Base-by-base conservation (phyloP, 768 basidiomycete genomes). In the Trametes punicea region DNA sequence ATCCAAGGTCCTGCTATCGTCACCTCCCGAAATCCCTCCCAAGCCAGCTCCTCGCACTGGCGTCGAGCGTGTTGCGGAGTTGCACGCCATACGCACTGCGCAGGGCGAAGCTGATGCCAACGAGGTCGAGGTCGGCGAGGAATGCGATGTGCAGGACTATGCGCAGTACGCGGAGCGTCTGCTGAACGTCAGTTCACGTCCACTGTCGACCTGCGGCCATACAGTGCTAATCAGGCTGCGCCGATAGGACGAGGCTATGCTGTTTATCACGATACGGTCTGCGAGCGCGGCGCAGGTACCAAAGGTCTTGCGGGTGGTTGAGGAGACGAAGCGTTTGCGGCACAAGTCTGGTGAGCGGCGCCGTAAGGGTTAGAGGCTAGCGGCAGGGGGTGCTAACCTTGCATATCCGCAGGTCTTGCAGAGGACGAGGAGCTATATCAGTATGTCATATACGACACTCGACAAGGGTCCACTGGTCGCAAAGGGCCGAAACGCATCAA, bases 221-320 rank as follows among this genome's bases (percentile, higher is more conserved):
- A 20, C 42, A n/a, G 41, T 39, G 26, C 21, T 34, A 25, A 21
- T 2, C 13, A 45, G 13, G 27, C 15, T 49, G 11, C 49, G 52
- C 11, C 33, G 34, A n/a, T 48, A 90, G 88, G 88, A 91, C 55
- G 84, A 88, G 56, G 85, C 86, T 5, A 85, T 93, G 81, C 70
- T 93, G 11, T 93, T 90, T 64, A 79, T 93, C 54, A 84, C 84
- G 5, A 71, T 93, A 25, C 80, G 83, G 25, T 88, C 89, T 6
- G 77, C 79, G 26, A 78, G 81, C 16, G 70, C 81, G 1, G 74
- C 76, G 2, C 75, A 87, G 44, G 91, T 92, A 3, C 79, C 88
- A 3, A 92, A 89, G 63, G 90, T 92, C 1, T 74, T 93, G 30
- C 83, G 84, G 51, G 84, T 92, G 3, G 90, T 90, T 0, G 88